Evolutionary conservation across 345 rosid species (phyloP), one percentile per base, ranked within the genome.

Genomic region (Linum lewisii): DNA sequence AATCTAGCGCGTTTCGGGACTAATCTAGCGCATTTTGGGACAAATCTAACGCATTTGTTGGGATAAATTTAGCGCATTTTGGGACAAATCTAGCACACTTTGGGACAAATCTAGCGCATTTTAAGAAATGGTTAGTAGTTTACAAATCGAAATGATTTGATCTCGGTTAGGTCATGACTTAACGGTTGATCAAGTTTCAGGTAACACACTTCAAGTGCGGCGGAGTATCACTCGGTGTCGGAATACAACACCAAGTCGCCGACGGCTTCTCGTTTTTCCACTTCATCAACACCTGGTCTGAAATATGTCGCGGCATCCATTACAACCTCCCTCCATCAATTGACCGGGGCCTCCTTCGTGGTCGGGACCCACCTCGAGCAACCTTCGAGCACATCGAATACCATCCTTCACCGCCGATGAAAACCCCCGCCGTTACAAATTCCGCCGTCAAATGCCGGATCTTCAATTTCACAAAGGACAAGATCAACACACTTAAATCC

Each of bases 221-320:
- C 11, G 95, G 98, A 65, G 90, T 72, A 38, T 88, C 98, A n/a
- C 90, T 92, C 54, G 98, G 98, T 0, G 98, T 88, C 34, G 98
- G 98, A 19, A 88, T 92, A 95, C 96, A 92, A 63, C 98, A 92
- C 71, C 90, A 88, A 66, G 90, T 59, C 1, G 98, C 98, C 1
- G 98, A 92, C 69, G 98, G 98, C 36, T 88, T 77, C 75, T 92
- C 98, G 32, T 96, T 95, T 58, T 93, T 92, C 47, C 98, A 92
- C 72, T 92, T 92, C 56, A 82, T 92, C 59, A 92, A 92, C 15
- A 62, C 96, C 19, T 92, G 98, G 98, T 82, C 98, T 32, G 96
- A 88, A 64, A 83, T 92, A 79, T 90, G 95, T 51, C 88, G 96
- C 32, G 98, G 93, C 58, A 86, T 86, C 54, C 93, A 86, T 64